Evolutionary conservation across 305 asterid genomes (phyloP), one percentile per base, ranked within the genome.

Genomic region (Withania somnifera): DNA sequence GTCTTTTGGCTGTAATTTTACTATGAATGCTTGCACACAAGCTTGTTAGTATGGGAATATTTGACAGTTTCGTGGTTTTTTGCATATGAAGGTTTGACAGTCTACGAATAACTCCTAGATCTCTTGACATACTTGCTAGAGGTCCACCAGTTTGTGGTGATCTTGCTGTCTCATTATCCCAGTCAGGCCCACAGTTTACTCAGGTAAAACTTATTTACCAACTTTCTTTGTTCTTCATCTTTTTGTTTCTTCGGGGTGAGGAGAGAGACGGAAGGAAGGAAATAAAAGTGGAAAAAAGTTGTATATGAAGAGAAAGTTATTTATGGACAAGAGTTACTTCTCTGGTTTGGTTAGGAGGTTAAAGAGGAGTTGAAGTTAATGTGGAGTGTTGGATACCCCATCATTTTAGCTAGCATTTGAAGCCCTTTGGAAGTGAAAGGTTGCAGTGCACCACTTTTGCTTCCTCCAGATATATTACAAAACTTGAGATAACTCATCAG

Each of bases 141-240:
- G 98, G 99, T 69, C 90, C 99, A 79, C 99, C 99, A 64, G 95
- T 97, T 82, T 97, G 98, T 88, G 99, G 99, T 82, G 99, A 95
- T 90, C 98, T 97, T 86, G 99, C 99, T 57, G 99, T 97, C 81
- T 92, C 98, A 40, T 89, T 97, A 58, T 97, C 99, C 79, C 99
- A 97, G 89, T 91, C 99, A 64, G 98, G 98, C 82, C 97, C 98
- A 60, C 99, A 97, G 77, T 97, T 97, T 88, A 95, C 98, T 58
- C 99, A 91, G 98, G 98, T 97, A 73, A 82, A 58, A 20, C 11
- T 30, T 63, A 30, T 47, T 81, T 47, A 56, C 14, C 73, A 50
- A 8, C 28, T 30, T 63, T 22, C 14, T 64, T 7, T 38, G 58
- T 24, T 14, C 19, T 45, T 80, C 61, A 50, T 28, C 15, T 30